phyloP scores from a whole-genome alignment of 305 asterid species.

The Nicotiana rustica region DNA sequence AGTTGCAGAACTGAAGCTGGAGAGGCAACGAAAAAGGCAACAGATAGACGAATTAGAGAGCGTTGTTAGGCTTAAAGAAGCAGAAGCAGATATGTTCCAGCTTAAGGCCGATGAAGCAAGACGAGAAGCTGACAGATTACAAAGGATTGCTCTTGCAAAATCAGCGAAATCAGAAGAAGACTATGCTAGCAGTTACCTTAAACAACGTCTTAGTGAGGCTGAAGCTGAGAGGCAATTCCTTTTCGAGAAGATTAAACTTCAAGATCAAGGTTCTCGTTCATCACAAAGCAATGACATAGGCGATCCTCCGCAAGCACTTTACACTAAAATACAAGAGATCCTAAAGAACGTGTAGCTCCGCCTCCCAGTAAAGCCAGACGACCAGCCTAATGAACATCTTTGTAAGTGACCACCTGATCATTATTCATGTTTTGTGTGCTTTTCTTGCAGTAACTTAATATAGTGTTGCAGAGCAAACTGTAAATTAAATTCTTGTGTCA shows the following conservation, averaged over 20 bases:
- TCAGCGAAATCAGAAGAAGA: conserved; percentile 81
- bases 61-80: conserved; percentile 77
- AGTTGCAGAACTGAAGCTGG: conserved; percentile 70
- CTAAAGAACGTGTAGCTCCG: conserved; percentile 52
- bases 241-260: conserved; percentile 80
- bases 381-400: not conserved
- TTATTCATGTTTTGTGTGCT: not conserved
- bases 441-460: not conserved
- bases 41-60: conserved; percentile 82
- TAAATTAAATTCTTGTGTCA: not conserved
- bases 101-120: conserved; percentile 84
- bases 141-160: conserved; percentile 77
- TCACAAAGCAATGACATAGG: conserved; percentile 57
- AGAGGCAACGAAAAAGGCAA: conserved; percentile 74
- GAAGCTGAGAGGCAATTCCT: conserved; percentile 87
- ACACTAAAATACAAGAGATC: conserved; percentile 63
- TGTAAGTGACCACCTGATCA: not conserved
- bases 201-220: conserved; percentile 84
- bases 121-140: conserved; percentile 82
- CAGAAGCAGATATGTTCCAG: conserved; percentile 90
- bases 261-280: conserved; percentile 63
- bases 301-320: conserved; percentile 58
- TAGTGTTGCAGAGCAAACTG: not conserved
- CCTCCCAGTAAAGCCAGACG: not conserved
- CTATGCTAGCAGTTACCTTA: conserved; percentile 78